A percentile compares a stretch with the other conserved stretches of the same genome.
Conservation (phyloP, 257 asterid genomes). For the Schizonepeta tenuifolia region DNA sequence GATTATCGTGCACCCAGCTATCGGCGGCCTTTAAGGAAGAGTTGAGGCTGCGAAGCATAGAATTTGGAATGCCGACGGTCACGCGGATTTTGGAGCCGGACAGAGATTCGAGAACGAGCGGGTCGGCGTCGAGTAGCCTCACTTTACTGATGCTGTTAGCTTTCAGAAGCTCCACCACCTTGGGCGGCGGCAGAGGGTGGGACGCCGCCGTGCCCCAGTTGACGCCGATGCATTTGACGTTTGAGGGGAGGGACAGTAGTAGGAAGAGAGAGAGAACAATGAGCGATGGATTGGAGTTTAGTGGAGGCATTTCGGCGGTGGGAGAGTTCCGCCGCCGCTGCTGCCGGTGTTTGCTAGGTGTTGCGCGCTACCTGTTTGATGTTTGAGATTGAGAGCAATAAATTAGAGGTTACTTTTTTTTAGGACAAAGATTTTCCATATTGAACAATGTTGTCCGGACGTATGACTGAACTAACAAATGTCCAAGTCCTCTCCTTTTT, state of each 20-base stretch:
- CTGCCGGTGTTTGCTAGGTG: slow-evolving; percentile 28
- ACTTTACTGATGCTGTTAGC: slow-evolving; percentile 64
- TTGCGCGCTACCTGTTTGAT: slow-evolving; percentile 36
- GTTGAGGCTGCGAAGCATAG: slow-evolving; percentile 76
- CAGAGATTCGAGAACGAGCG: slow-evolving; percentile 61
- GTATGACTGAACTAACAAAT: no score
- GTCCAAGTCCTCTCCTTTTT: no score
- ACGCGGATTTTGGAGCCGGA: slow-evolving; percentile 67
- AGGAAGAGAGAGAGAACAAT: slow-evolving; percentile 22
- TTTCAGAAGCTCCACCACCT: slow-evolving; percentile 76
- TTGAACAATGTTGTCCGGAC: no score
- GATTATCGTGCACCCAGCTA: slow-evolving; percentile 88
- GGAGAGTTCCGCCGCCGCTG: slow-evolving; percentile 14
- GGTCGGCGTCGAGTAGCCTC: slow-evolving; percentile 74
- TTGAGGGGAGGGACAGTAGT: slow-evolving; percentile 18
- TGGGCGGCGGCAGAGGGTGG: slow-evolving; percentile 74
- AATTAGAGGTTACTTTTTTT: slow-evolving; percentile 11
- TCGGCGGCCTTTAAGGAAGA: slow-evolving; percentile 73
- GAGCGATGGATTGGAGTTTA: slow-evolving; percentile 24
- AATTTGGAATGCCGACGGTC: slow-evolving; percentile 77
- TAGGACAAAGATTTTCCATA: neutral
- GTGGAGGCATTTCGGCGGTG: slow-evolving; percentile 40
- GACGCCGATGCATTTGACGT: slow-evolving; percentile 59
- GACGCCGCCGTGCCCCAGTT: slow-evolving; percentile 91
- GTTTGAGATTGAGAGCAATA: neutral